Evolutionary conservation across 441 rosid species (phyloP), one percentile per base, ranked within the genome.

Genomic region (Eruca vesicaria): DNA sequence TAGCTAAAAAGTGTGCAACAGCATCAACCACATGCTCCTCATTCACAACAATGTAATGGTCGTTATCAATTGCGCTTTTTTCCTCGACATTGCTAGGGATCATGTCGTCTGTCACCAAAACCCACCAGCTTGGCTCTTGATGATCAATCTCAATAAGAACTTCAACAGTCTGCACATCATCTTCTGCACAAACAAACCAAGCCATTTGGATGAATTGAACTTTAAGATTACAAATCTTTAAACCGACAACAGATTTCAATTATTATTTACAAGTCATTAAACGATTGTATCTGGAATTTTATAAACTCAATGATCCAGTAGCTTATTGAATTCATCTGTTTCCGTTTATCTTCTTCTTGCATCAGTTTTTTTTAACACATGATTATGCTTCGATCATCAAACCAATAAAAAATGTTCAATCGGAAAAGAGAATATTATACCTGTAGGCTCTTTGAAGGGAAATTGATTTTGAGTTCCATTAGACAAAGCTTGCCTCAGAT

Each of bases 111-210:
- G 92, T 84, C 59, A 94, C 96, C 89, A 97, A 90, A 29, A 94
- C 97, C 99, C 99, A 94, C 97, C 97, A 87, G 74, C 99, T 92
- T 18, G 97, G 97, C 57, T 92, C 90, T 66, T 90, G 88, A 7
- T 86, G 80, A 73, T 84, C 87, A 18, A 87, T 83, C 33, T 92
- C 88, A 57, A 94, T 79, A 58, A 90, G 82, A 75, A 92, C 74
- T 81, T 88, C 97, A 64, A 86, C 94, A 29, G 87, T 85, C 63
- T 80, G 79, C 74, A 82, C 59, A 85, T 94, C 97, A 72, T 84
- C 87, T 66, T 82, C 97, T 92, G 71, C 1, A 60, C 41, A 50
- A 9, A 38, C 20, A 66, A 66, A 33, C 12, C 19, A 38, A 63
- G 1, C 16, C 7, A 9, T 3, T 28, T 36, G 43, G 11, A 5